Evolutionary conservation across 2,329 filamentous ascomycete species (phyloP).

Genomic region (Fusarium chlamydosporum): DNA sequence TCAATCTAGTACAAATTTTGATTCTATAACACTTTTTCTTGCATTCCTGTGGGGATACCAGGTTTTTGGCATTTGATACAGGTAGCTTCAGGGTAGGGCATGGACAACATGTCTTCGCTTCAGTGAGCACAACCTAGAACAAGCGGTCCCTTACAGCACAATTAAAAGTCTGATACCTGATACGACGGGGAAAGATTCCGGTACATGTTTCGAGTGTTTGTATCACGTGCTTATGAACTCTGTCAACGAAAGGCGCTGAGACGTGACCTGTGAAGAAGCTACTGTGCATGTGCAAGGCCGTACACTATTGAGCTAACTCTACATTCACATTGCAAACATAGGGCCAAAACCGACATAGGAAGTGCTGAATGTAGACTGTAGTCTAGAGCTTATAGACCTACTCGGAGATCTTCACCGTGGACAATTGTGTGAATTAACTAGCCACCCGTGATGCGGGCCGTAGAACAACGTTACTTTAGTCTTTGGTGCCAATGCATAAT

Average conservation of each 20-base stretch:
- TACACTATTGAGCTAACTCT: not conserved
- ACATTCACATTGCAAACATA: not conserved
- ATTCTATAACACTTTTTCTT: not conserved
- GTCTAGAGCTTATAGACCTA: not conserved
- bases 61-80: not conserved
- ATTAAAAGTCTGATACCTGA: not conserved
- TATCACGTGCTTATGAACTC: too few relatives aligned
- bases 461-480: not conserved
- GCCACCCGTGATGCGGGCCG: slow-evolving; percentile 10
- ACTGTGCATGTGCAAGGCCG: too few relatives aligned
- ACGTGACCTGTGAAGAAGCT: not conserved
- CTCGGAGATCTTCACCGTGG: too few relatives aligned
- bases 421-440: slow-evolving; percentile 3
- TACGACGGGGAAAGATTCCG: too few relatives aligned
- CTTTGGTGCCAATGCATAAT: not conserved
- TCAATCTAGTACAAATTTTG: too few relatives aligned
- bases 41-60: not conserved
- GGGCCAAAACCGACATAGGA: not conserved
- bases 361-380: not conserved
- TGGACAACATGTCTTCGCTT: not conserved
- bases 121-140: not conserved
- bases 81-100: not conserved
- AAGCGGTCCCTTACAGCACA: not conserved
- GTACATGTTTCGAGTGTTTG: not conserved
- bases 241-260: not conserved